A percentile compares a stretch with the other conserved stretches of the same genome.
phyloP scores from a whole-genome alignment of 208 protist genomes.

The Blechomonas ayalai region DNA sequence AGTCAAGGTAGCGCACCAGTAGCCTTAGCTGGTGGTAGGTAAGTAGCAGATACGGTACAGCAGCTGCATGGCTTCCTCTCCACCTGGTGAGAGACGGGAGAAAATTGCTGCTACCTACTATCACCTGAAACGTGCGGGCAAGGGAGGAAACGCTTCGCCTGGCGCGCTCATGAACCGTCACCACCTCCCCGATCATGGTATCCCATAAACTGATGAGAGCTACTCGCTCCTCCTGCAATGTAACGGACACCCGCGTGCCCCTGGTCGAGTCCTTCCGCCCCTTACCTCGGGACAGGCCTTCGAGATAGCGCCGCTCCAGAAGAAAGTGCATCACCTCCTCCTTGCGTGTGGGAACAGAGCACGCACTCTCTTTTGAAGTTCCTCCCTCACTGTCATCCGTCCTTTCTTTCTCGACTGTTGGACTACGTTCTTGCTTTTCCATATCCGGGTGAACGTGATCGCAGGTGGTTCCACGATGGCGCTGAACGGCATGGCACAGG shows the following conservation, averaged over 20 bases:
- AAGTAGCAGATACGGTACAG: conserved; percentile 2
- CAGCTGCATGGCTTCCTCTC: neutral
- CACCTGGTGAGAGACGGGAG: neutral
- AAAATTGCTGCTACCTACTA: conserved; percentile 11
- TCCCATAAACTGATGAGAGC: conserved; percentile 42
- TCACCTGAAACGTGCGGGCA: conserved; percentile 38
- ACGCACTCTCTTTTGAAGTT: neutral
- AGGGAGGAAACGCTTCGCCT: conserved; percentile 18
- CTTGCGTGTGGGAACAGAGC: conserved; percentile 33
- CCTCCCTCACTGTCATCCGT: neutral
- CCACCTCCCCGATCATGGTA: conserved; percentile 31
- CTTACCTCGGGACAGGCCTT: too few species aligned
- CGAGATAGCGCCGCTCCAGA: conserved; percentile 20
- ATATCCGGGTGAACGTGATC: neutral
- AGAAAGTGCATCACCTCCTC: conserved; percentile 35
- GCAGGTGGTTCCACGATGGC: too few species aligned
- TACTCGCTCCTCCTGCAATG: conserved; percentile 4
- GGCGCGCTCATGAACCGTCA: conserved; percentile 22
- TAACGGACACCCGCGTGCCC: conserved; percentile 1
- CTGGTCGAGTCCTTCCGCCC: neutral
- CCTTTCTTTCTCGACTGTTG: neutral
- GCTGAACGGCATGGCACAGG: too few species aligned
- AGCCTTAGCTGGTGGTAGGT: too few species aligned
- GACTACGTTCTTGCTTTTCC: neutral
- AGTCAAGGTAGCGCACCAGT: too few species aligned